Evolutionary conservation across 1,284 basidiomycete genomes (phyloP).

Genomic region (Apiotrichum sp.): DNA sequence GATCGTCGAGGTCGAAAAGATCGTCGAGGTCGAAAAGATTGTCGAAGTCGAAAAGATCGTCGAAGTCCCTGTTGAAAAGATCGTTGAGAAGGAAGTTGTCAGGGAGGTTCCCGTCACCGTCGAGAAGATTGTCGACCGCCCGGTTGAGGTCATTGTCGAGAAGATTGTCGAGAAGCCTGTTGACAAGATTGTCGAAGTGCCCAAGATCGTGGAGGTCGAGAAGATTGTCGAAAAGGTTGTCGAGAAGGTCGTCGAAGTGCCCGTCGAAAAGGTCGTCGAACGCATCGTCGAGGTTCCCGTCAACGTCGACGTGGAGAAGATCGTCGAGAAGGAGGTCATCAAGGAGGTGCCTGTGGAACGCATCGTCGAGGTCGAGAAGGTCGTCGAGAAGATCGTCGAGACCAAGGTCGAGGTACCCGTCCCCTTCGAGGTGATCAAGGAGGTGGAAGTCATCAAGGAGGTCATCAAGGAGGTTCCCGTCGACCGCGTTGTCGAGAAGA

Average conservation of each 20-base stretch:
- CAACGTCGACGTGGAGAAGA: slow-evolving; percentile 43
- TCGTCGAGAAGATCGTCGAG: slow-evolving; percentile 44
- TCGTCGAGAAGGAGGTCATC: slow-evolving; percentile 42
- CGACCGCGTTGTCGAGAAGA: slow-evolving; percentile 26
- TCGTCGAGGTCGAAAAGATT: no score
- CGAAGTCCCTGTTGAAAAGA: slow-evolving; percentile 7
- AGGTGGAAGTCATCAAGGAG: no score
- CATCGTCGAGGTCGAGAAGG: slow-evolving; percentile 27
- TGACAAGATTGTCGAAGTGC: slow-evolving; percentile 40
- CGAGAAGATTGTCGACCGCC: not conserved
- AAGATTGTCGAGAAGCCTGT: slow-evolving; percentile 29
- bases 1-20: slow-evolving; percentile 34
- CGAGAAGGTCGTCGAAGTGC: slow-evolving; percentile 22
- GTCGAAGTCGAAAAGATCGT: slow-evolving; percentile 33
- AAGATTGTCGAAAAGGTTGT: slow-evolving; percentile 46
- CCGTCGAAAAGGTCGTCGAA: slow-evolving; percentile 33
- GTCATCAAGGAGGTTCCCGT: no score
- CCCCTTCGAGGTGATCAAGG: not conserved
- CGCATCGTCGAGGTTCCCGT: slow-evolving; percentile 40
- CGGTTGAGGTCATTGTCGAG: slow-evolving; percentile 28
- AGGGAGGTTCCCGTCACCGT: slow-evolving; percentile 25
- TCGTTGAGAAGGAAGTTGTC: slow-evolving; percentile 20
- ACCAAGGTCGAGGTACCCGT: slow-evolving; percentile 26
- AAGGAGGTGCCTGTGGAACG: slow-evolving; percentile 20
- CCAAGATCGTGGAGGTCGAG: slow-evolving; percentile 25